These are phyloP conservation scores for Rhizopus arrhizus DNA, from an alignment of 371 early-diverging fungal species.

Conservation along the genomic window DNA sequence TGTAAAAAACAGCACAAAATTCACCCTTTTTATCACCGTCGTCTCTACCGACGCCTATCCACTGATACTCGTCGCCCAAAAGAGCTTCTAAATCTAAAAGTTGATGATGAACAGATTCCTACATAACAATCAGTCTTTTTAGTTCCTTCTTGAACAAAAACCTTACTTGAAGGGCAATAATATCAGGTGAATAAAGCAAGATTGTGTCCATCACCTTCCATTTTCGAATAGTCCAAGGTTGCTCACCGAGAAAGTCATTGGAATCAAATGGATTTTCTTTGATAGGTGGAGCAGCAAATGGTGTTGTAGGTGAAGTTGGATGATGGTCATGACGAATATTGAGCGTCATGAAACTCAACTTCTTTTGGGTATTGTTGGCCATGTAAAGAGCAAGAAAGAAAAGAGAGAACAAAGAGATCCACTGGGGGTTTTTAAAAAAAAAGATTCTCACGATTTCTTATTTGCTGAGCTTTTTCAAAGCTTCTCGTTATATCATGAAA, in stretches of 20 bases:
- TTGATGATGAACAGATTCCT: conserved; percentile 57
- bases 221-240: conserved; percentile 53
- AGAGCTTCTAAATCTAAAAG: conserved; percentile 47
- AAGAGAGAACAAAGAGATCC: not conserved
- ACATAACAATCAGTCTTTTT: not conserved
- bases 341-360: conserved; percentile 46
- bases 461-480: no score
- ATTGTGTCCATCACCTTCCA: conserved; percentile 53
- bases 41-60: conserved; percentile 53
- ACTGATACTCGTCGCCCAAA: conserved; percentile 47
- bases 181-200: conserved; percentile 45
- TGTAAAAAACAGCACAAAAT: not conserved
- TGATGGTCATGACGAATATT: conserved; percentile 48
- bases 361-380: not conserved
- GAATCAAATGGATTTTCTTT: conserved; percentile 20
- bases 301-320: conserved; percentile 11
- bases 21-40: conserved; percentile 55
- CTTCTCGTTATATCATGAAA: no score
- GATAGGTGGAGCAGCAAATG: conserved; percentile 34
- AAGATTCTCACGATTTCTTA: no score
- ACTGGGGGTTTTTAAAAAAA: no score
- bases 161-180: conserved; percentile 50
- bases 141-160: not conserved
- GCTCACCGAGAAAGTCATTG: conserved; percentile 33
- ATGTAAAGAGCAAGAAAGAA: conserved; percentile 13